phyloP scores from a whole-genome alignment of 1,284 basidiomycete genomes.

The Pseudozyma sp. region DNA sequence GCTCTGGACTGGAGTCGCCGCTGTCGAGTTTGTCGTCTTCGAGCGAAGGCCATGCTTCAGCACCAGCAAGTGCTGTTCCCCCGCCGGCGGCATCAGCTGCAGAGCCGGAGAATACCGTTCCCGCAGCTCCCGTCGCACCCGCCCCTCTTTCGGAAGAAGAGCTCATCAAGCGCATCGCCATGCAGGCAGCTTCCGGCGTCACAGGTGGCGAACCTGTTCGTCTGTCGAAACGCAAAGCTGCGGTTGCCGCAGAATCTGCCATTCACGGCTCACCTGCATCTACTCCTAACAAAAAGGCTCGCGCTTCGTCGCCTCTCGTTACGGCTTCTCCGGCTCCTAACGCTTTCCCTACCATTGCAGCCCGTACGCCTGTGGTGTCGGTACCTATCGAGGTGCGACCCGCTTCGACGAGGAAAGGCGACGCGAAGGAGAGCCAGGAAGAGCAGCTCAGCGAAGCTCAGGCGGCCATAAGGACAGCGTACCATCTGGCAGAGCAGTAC shows the following conservation, averaged over 20 bases:
- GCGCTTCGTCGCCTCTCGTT: conserved; percentile 16
- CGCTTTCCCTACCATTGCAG: background rate
- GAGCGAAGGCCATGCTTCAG: conserved; percentile 14
- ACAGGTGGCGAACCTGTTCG: conserved; percentile 27
- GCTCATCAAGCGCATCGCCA: conserved; percentile 32
- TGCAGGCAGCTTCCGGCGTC: conserved; percentile 31
- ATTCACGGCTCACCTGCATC: conserved; percentile 18
- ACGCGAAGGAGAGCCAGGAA: background rate
- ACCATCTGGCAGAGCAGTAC: conserved; percentile 34
- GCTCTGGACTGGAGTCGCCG: conserved; percentile 18
- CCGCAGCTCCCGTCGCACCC: background rate
- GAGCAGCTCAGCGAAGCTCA: conserved; percentile 1
- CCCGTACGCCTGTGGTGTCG: conserved; percentile 2
- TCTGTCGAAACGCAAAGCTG: conserved; percentile 47
- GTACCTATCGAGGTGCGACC: conserved; percentile 6
- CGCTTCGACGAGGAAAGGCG: conserved; percentile 3
- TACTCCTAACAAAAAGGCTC: conserved; percentile 28
- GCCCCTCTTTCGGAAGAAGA: conserved; percentile 29
- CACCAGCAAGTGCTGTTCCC: background rate
- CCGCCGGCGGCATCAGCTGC: background rate
- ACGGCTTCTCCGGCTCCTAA: background rate
- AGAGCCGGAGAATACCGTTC: background rate
- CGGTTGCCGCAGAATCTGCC: conserved; percentile 42
- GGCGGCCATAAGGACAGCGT: conserved; percentile 19
- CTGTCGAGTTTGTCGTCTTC: conserved; percentile 38